phyloP scores from a whole-genome alignment of 2,329 filamentous ascomycete species.

The Sordariomycetes sp. region DNA sequence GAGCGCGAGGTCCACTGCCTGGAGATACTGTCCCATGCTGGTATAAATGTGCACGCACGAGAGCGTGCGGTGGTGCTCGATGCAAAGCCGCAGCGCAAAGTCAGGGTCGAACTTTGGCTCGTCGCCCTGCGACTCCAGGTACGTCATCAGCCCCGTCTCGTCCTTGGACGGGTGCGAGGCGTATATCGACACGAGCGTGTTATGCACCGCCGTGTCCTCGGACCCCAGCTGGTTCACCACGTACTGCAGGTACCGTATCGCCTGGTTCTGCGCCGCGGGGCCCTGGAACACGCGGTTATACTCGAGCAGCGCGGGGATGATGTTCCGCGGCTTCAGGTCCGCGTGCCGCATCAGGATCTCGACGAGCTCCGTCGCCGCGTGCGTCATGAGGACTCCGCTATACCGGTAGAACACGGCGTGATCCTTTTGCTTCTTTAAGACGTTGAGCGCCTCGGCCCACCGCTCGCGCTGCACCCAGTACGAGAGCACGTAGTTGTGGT shows the following conservation, averaged over 20 bases:
- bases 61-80: constrained; percentile 83
- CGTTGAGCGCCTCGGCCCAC: constrained; percentile 75
- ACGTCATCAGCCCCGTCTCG: constrained; percentile 73
- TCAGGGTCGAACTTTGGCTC: constrained; percentile 86
- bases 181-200: constrained; percentile 92
- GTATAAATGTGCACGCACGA: constrained; percentile 97
- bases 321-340: constrained; percentile 69
- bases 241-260: constrained; percentile 84
- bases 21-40: constrained; percentile 86
- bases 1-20: constrained; percentile 84
- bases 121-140: constrained; percentile 80
- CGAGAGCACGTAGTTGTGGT: constrained; percentile 87
- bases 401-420: constrained; percentile 93
- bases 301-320: constrained; percentile 87
- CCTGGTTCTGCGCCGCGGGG: constrained; percentile 68
- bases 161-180: constrained; percentile 74
- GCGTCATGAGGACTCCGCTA: constrained; percentile 90
- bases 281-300: constrained; percentile 73
- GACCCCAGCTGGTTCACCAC: constrained; percentile 79
- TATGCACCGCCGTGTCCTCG: constrained; percentile 79
- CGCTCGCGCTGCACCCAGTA: constrained; percentile 96
- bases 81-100: constrained; percentile 89
- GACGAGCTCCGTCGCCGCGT: constrained; percentile 74
- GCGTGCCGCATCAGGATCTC: constrained; percentile 90
- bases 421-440: constrained; percentile 86